phyloP scores from a whole-genome alignment of 345 rosid genomes.

The Anastatica hierochuntica region DNA sequence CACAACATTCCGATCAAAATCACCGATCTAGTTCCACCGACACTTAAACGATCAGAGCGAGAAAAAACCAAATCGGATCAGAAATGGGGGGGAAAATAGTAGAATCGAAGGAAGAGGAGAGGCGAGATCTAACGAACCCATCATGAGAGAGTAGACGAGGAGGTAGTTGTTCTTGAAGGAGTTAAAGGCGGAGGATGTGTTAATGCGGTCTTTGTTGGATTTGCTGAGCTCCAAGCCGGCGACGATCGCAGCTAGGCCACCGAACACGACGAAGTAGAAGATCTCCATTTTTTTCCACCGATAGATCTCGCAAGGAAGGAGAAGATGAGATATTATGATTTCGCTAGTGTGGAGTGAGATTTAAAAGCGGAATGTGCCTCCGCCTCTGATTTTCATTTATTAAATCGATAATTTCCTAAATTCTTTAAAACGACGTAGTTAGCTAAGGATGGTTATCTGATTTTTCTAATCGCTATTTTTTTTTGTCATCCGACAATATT shows the following conservation, averaged over 20 bases:
- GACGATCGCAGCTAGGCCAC: conserved; percentile 41
- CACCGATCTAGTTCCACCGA: conserved; percentile 9
- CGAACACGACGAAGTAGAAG: conserved; percentile 55
- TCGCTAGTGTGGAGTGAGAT: conserved; percentile 2
- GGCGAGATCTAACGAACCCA: conserved; percentile 37
- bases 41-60: neutral
- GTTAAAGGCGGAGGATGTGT: conserved; percentile 51
- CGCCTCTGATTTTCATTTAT: neutral
- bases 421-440: neutral
- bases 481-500: too few species aligned
- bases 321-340: conserved; percentile 9
- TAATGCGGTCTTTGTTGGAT: conserved; percentile 49
- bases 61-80: neutral
- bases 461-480: too few species aligned
- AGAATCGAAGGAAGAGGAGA: neutral
- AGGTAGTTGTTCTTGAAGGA: conserved; percentile 66
- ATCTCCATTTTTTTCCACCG: conserved; percentile 35
- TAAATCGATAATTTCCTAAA: neutral
- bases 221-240: conserved; percentile 54
- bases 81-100: neutral
- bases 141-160: conserved; percentile 71
- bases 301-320: neutral
- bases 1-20: conserved; percentile 8
- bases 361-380: neutral
- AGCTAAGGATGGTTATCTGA: neutral